Percentiles rank a stretch among this genome's conserved stretches.
Conservation (phyloP, 169 alveolate genomes). For the Eimeria tenella region DNA sequence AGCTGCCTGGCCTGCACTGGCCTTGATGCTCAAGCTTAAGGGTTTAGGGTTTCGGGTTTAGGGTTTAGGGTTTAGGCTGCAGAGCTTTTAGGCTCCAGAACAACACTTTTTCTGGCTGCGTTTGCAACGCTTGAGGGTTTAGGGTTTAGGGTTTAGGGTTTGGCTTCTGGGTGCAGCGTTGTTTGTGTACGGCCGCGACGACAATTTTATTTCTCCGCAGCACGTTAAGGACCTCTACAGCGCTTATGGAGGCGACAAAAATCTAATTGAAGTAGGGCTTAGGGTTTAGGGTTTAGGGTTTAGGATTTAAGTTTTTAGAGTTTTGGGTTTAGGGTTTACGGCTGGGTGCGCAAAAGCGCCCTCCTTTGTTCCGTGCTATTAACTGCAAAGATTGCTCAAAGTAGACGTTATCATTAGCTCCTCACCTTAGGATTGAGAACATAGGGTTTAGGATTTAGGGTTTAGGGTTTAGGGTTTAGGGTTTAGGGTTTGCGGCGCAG, state of each 20-base stretch:
- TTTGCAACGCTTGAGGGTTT: background rate
- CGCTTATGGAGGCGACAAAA: slow-evolving; percentile 69
- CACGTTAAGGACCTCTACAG: slow-evolving; percentile 67
- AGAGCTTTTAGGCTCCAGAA: too few species aligned
- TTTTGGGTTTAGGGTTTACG: background rate
- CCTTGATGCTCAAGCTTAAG: too few species aligned
- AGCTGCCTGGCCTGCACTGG: background rate
- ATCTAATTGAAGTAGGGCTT: slow-evolving; percentile 13
- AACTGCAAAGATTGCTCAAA: too few species aligned
- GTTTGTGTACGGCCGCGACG: slow-evolving; percentile 79
- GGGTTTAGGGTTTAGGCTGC: slow-evolving; percentile 20
- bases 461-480: slow-evolving; percentile 53
- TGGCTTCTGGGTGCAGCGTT: slow-evolving; percentile 68
- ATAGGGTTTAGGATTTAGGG: slow-evolving; percentile 7
- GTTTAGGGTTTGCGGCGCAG: slow-evolving; percentile 43
- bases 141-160: slow-evolving; percentile 26
- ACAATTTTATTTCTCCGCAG: slow-evolving; percentile 80
- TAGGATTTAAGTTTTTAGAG: slow-evolving; percentile 17
- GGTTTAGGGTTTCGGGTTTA: background rate
- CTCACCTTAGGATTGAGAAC: background rate
- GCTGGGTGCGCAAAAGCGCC: too few species aligned
- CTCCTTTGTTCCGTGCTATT: too few species aligned
- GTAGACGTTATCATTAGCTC: too few species aligned
- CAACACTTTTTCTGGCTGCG: background rate
- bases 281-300: slow-evolving; percentile 42